These are phyloP conservation scores for Trichocladium uniseriatum DNA, from an alignment of 495 filamentous ascomycete genomes.

Conservation along the genomic window DNA sequence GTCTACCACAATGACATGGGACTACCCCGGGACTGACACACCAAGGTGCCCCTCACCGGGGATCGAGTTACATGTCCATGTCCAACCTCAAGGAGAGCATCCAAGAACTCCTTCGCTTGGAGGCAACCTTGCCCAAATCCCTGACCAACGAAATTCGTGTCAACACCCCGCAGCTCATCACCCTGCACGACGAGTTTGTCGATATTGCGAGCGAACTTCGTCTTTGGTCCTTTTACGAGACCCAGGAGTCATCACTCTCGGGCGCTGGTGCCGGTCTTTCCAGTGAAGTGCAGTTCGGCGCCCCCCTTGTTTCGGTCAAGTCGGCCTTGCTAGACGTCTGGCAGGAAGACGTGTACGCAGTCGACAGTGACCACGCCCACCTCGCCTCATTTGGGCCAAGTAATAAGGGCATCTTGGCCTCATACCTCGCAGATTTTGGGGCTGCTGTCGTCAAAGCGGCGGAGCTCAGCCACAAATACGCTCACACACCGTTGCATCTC, in stretches of 20 bases:
- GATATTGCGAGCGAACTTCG: conserved; percentile 52
- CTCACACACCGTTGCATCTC: conserved; percentile 39
- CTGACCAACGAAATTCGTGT: conserved; percentile 43
- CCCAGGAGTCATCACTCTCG: conserved; percentile 49
- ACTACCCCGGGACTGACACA: conserved; percentile 3
- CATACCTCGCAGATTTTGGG: conserved; percentile 43
- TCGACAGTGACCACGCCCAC: conserved; percentile 50
- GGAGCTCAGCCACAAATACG: conserved; percentile 26
- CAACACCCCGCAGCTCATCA: conserved; percentile 38
- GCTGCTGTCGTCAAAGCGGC: conserved; percentile 36
- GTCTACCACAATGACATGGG: background rate
- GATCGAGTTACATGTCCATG: conserved; percentile 56
- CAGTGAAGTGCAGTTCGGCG: conserved; percentile 38
- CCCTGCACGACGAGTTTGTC: conserved; percentile 48
- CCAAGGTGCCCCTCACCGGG: conserved; percentile 51
- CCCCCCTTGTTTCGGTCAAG: conserved; percentile 54
- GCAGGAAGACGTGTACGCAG: conserved; percentile 46
- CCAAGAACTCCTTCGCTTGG: conserved; percentile 44
- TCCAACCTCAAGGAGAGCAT: conserved; percentile 47
- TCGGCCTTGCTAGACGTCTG: conserved; percentile 48
- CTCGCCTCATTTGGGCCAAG: conserved; percentile 49
- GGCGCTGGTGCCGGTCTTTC: conserved; percentile 23
- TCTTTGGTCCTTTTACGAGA: conserved; percentile 61
- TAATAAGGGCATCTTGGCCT: conserved; percentile 38
- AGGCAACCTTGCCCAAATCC: conserved; percentile 41